These are phyloP conservation scores for Podila clonocystis DNA, from an alignment of 192 early-diverging fungal genomes.

Conservation along the genomic window DNA sequence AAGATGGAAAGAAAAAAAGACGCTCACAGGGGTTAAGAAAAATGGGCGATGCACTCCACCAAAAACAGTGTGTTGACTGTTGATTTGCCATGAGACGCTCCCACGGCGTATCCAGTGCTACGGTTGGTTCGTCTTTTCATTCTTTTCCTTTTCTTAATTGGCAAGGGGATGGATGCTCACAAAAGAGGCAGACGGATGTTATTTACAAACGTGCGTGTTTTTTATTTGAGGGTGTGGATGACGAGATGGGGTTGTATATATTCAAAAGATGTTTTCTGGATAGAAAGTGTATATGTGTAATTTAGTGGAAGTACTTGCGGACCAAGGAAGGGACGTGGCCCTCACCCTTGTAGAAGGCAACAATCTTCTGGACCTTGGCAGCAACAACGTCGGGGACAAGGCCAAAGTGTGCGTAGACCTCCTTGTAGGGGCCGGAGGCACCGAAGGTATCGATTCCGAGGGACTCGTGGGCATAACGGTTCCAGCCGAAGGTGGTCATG, in stretches of 20 bases:
- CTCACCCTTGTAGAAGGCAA: conserved; percentile 78
- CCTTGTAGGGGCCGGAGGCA: conserved; percentile 81
- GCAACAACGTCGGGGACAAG: conserved; percentile 80
- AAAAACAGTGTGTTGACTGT: too few relatives aligned
- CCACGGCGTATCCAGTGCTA: too few relatives aligned
- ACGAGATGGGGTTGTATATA: not conserved
- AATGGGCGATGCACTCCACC: too few relatives aligned
- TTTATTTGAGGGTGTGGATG: too few relatives aligned
- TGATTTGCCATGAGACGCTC: too few relatives aligned
- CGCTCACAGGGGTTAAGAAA: too few relatives aligned
- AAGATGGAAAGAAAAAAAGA: too few relatives aligned
- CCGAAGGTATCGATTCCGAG: conserved; percentile 94
- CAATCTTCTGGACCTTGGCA: conserved; percentile 80
- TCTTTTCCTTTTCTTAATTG: too few relatives aligned
- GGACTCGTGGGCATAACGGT: conserved; percentile 88
- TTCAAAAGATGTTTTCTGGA: not conserved
- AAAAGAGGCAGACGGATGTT: too few relatives aligned
- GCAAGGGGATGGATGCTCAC: too few relatives aligned
- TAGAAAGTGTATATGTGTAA: not conserved
- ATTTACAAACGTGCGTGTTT: too few relatives aligned
- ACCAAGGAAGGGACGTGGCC: conserved; percentile 57
- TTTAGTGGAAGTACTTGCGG: conserved; percentile 53
- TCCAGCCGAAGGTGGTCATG: conserved; percentile 89
- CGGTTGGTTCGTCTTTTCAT: too few relatives aligned
- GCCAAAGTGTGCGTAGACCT: conserved; percentile 88